Evolutionary conservation across 1,284 basidiomycete genomes (phyloP).

Genomic region (Rhodotorula sp.): DNA sequence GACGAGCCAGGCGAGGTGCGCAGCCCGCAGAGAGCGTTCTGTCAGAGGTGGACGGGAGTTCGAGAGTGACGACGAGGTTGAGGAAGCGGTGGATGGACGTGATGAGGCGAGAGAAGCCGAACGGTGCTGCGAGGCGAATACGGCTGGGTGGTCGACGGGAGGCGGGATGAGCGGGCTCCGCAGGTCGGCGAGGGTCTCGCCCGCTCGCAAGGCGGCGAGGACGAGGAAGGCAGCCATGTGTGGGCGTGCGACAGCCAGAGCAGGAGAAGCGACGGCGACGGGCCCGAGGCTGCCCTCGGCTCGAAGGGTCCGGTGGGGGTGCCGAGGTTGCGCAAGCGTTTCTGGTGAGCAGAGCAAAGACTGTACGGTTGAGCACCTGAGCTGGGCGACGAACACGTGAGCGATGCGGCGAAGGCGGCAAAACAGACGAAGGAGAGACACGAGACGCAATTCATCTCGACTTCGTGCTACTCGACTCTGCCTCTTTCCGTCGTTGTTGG

Average conservation of each 20-base stretch:
- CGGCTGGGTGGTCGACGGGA: conserved; percentile 6
- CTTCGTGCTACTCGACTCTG: background rate
- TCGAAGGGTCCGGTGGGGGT: too few relatives aligned
- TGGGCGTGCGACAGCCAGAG: background rate
- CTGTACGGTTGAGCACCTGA: too few relatives aligned
- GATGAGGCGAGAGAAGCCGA: background rate
- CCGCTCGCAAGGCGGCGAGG: background rate
- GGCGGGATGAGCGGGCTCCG: conserved; percentile 7
- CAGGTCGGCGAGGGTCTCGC: conserved; percentile 2
- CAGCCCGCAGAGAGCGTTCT: conserved; percentile 16
- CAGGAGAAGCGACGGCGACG: too few relatives aligned
- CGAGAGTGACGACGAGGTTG: background rate
- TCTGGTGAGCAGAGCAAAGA: too few relatives aligned
- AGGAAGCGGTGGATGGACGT: background rate
- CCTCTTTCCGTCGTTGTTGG: background rate
- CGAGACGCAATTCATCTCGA: too few relatives aligned
- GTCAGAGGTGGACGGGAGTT: conserved; percentile 3
- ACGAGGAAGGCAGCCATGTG: background rate
- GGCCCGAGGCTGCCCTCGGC: background rate
- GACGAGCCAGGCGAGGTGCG: conserved; percentile 23
- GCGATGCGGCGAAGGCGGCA: too few relatives aligned
- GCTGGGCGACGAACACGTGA: too few relatives aligned
- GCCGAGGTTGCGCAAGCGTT: too few relatives aligned
- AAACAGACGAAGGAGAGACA: background rate
- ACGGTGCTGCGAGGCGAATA: background rate